These are phyloP conservation scores for Xerophyta viscosa DNA, from an alignment of 106 monocot species.

Conservation along the genomic window DNA sequence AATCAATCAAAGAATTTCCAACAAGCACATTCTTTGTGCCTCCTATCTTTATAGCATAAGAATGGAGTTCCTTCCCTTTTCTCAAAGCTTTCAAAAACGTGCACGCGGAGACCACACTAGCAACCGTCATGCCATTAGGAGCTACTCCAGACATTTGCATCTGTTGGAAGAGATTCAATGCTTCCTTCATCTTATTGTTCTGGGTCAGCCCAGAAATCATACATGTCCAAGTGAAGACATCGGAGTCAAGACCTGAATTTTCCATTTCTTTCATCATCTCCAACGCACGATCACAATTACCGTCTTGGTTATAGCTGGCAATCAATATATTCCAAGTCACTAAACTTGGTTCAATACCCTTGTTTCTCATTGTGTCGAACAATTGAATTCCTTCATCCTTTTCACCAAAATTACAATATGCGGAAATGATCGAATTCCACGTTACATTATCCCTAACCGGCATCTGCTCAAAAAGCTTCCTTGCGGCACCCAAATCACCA, in stretches of 20 bases:
- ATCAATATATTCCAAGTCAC: conserved; percentile 91
- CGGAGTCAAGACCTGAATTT: conserved; percentile 29
- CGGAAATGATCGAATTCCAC: conserved; percentile 93
- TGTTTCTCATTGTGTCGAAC: conserved; percentile 52
- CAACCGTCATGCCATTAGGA: conserved; percentile 76
- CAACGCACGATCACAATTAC: conserved; percentile 39
- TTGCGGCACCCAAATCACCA: conserved; percentile 37
- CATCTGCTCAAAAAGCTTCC: conserved; percentile 47
- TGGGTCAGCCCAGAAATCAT: conserved; percentile 76
- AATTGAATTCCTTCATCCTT: conserved; percentile 47
- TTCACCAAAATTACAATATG: conserved; percentile 40
- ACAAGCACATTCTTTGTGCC: conserved; percentile 28
- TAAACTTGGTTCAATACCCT: conserved; percentile 49
- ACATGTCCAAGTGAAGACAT: conserved; percentile 89
- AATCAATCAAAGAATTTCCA: conserved; percentile 61
- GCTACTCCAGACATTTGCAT: conserved; percentile 45
- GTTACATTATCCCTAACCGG: conserved; percentile 39
- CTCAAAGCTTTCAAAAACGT: conserved; percentile 42
- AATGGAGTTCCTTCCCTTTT: conserved; percentile 59
- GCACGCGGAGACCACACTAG: conserved; percentile 60
- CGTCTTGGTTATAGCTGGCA: conserved; percentile 40
- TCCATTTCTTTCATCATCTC: conserved; percentile 68
- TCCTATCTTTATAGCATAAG: conserved; percentile 42
- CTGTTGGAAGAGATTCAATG: conserved; percentile 48
- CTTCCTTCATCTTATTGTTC: conserved; percentile 36